A percentile compares a stretch with the other conserved stretches of the same genome.
These are phyloP conservation scores for Datisca glomerata DNA, from an alignment of 306 rosid genomes.

Conservation along the genomic window DNA sequence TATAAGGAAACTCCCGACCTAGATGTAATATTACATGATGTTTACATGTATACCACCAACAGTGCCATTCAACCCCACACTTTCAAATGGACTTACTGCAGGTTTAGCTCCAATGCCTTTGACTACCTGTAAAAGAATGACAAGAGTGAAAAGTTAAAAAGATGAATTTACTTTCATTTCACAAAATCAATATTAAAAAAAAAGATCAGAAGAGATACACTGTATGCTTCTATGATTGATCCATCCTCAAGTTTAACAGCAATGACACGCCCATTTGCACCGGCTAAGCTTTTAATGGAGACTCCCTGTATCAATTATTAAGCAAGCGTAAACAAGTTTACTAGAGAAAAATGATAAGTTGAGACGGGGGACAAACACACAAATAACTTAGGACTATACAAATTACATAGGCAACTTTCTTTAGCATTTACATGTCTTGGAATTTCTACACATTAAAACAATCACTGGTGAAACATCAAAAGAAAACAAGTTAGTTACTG, in stretches of 20 bases:
- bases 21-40: too few species aligned
- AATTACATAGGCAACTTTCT: background rate
- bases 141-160: background rate
- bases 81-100: too few species aligned
- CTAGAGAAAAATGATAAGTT: slow-evolving; percentile 23
- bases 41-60: slow-evolving; percentile 76
- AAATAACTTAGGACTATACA: slow-evolving; percentile 1
- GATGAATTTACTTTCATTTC: background rate
- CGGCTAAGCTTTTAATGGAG: too few species aligned
- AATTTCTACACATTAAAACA: too few species aligned
- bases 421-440: too few species aligned
- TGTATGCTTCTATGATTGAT: slow-evolving; percentile 67
- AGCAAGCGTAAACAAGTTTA: slow-evolving; percentile 11
- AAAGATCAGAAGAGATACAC: slow-evolving; percentile 19
- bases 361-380: background rate
- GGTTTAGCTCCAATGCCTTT: slow-evolving; percentile 85
- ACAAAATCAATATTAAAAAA: background rate
- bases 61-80: slow-evolving; percentile 54
- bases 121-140: slow-evolving; percentile 48
- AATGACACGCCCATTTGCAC: slow-evolving; percentile 48
- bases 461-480: too few species aligned
- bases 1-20: too few species aligned
- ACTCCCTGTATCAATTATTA: slow-evolving; percentile 48
- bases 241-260: slow-evolving; percentile 75
- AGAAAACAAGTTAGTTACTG: too few species aligned